These are phyloP conservation scores for Pseudonectria foliicola DNA, from an alignment of 2,329 filamentous ascomycete genomes.

Conservation along the genomic window DNA sequence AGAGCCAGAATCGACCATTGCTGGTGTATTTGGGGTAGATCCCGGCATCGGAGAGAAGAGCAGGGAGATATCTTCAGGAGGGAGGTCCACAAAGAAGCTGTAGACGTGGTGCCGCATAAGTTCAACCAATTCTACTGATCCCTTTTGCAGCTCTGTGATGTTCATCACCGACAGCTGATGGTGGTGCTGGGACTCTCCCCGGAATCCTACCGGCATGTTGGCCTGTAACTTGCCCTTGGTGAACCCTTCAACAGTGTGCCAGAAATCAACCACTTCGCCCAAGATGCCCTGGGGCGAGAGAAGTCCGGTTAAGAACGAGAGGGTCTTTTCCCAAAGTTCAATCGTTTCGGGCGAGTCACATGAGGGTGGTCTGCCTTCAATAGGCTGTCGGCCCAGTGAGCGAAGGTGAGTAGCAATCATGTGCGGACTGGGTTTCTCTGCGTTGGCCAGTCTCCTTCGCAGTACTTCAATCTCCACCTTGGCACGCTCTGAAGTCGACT, in stretches of 20 bases:
- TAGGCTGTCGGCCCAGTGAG: conserved; percentile 59
- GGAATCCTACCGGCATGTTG: conserved; percentile 70
- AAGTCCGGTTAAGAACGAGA: conserved; percentile 64
- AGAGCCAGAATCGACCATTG: conserved; percentile 23
- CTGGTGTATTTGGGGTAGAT: conserved; percentile 51
- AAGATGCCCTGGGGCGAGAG: conserved; percentile 75
- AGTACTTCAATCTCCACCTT: conserved; percentile 90
- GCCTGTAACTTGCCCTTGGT: conserved; percentile 79
- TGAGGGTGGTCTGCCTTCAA: conserved; percentile 52
- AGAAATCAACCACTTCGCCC: conserved; percentile 87
- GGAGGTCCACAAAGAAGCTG: conserved; percentile 78
- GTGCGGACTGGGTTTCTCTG: conserved; percentile 62
- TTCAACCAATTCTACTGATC: conserved; percentile 73
- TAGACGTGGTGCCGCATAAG: conserved; percentile 73
- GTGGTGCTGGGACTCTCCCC: conserved; percentile 72
- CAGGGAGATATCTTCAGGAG: conserved; percentile 82
- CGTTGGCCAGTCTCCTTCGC: conserved; percentile 68
- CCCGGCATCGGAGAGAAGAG: conserved; percentile 74
- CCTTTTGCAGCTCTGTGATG: conserved; percentile 65
- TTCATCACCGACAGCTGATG: conserved; percentile 71
- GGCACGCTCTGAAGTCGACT: conserved; percentile 71
- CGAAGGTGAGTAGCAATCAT: conserved; percentile 69
- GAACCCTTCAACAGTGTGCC: conserved; percentile 86
- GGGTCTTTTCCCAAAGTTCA: conserved; percentile 88
- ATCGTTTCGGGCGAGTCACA: conserved; percentile 76